These are phyloP conservation scores for Leccinum broughii DNA, from an alignment of 768 basidiomycete genomes.

Conservation along the genomic window DNA sequence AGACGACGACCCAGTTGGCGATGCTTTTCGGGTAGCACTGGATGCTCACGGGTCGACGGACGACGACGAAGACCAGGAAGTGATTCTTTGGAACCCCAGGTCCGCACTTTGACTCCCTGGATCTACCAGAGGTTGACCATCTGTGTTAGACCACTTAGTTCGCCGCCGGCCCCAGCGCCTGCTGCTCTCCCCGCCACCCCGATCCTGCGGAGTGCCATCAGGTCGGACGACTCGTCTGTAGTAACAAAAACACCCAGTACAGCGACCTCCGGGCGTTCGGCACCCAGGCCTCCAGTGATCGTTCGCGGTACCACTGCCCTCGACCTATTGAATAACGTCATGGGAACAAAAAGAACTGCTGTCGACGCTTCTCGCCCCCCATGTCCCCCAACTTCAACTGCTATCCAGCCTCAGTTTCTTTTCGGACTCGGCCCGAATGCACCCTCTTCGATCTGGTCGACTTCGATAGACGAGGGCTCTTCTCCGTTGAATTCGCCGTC, in stretches of 20 bases:
- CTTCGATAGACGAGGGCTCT: conserved; percentile 49
- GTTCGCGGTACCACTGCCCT: conserved; percentile 55
- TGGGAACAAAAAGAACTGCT: conserved; percentile 21
- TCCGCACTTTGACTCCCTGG: conserved; percentile 25
- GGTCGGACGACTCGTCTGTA: conserved; percentile 4
- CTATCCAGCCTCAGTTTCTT: conserved; percentile 44
- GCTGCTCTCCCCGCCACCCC: conserved; percentile 24
- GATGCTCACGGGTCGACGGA: conserved; percentile 34
- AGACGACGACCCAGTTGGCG: conserved; percentile 72
- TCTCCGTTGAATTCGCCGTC: conserved; percentile 14
- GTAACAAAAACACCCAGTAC: conserved; percentile 3
- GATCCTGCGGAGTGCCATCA: conserved; percentile 3
- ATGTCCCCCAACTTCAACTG: conserved; percentile 25
- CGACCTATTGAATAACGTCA: conserved; percentile 57
- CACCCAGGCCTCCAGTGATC: conserved; percentile 27
- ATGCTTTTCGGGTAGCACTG: conserved; percentile 57
- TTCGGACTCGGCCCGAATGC: conserved; percentile 53
- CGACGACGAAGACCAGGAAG: conserved; percentile 60
- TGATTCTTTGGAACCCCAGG: conserved; percentile 79
- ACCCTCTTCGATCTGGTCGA: conserved; percentile 69
- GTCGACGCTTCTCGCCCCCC: conserved; percentile 19
- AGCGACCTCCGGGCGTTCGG: conserved; percentile 24
- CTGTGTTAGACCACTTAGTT: conserved; percentile 19
- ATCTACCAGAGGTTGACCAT: conserved; percentile 7
- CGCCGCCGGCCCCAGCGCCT: conserved; percentile 16